Base-by-base conservation (phyloP, 1,284 basidiomycete species). In the Cryptococcus depauperatus region DNA sequence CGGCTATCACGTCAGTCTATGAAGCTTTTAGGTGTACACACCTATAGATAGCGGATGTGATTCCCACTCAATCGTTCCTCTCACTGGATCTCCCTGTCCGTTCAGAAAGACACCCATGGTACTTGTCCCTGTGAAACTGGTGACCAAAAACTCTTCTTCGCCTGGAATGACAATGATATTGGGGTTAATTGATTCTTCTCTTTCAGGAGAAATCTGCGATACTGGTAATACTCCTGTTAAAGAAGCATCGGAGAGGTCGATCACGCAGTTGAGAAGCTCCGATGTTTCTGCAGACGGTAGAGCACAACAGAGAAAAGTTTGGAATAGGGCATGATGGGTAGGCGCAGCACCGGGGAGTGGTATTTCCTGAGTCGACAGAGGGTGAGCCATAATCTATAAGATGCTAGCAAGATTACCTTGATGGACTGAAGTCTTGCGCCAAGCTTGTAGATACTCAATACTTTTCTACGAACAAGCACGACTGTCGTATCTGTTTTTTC, bases 41-140 rank as follows among this genome's bases (percentile, higher is more conserved):
- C 88, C 81, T 30, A 91, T 73, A 10, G 82, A 78, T 32, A 81
- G 71, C 0, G 89, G 86, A 71, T 91, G 81, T 37, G 74, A 77
- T 1, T 79, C 75, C 86, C 87, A 93, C 62, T 89, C 79, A 27
- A 93, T 72, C 2, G 89, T 91, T 1, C 88, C 88, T 35, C 90
- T 77, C 8, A 88, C 83, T 10, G 90, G 88, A 64, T 92, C 88
- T 1, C 88, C 89, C 10, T 81, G 77, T 0, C 81, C 79, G 22
- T 79, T 87, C 51, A 93, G 75, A 61, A 95, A 93, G 1, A 93
- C 71, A 0, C 90, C 90, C 44, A 93, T 74, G 0, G 85, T 84
- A 47, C 76, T 80, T 1, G 55, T 52, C 7, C 85, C 88, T 1
- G 81, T 86, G 43, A 56, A 70, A 43, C 66, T 71, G 4, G 72